Evolutionary conservation across 2,329 filamentous ascomycete species (phyloP).

Genomic region (Xylaria sp.): DNA sequence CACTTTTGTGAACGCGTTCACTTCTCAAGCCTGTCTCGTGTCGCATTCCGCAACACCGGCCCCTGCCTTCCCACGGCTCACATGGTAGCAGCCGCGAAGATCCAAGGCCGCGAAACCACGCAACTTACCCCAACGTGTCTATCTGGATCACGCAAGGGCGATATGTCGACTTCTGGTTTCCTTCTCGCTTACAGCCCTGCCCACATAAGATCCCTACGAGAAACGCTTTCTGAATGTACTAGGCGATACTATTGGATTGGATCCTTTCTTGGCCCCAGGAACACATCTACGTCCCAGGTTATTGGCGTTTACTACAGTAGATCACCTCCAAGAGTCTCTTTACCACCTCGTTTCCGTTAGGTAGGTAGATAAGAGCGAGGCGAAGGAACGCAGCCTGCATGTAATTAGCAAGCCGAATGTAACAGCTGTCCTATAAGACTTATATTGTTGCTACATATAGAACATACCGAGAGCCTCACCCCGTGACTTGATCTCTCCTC

Average conservation of each 20-base stretch:
- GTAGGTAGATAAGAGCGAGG: constrained; percentile 20
- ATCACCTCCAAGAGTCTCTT: constrained; percentile 6
- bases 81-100: constrained; percentile 27
- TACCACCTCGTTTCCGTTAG: neutral
- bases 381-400: constrained; percentile 29
- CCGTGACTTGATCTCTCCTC: constrained; percentile 14
- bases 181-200: neutral
- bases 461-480: constrained; percentile 28
- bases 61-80: constrained; percentile 25
- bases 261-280: constrained; percentile 19
- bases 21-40: constrained; percentile 18
- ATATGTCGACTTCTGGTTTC: constrained; percentile 2
- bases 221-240: neutral
- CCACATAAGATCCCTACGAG: constrained; percentile 16
- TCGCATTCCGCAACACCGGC: constrained; percentile 29
- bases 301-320: neutral
- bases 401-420: constrained; percentile 17
- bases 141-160: constrained; percentile 4
- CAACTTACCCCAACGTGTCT: constrained; percentile 9
- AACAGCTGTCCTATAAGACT: constrained; percentile 26
- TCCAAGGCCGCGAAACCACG: constrained; percentile 9
- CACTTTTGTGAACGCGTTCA: constrained; percentile 27
- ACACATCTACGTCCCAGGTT: constrained; percentile 3
- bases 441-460: constrained; percentile 34
- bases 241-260: constrained; percentile 18